Evolutionary conservation across 2,329 filamentous ascomycete species (phyloP), one percentile per base, ranked within the genome.

Genomic region (Talaromyces marneffei): DNA sequence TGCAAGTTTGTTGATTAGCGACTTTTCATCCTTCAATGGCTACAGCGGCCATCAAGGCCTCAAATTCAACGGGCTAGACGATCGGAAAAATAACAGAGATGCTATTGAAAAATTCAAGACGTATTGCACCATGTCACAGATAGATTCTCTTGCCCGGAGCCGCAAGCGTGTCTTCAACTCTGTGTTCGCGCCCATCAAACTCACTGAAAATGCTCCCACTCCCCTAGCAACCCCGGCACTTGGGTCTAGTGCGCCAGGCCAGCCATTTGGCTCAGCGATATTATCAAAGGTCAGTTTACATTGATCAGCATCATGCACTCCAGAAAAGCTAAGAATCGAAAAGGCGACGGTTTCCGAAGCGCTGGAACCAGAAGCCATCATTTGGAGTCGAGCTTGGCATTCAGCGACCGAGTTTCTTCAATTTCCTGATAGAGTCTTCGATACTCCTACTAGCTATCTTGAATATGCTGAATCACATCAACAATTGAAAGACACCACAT

Each of bases 81-180:
- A 20, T 35, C 10, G 2, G 35, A 20, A 8, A 10, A 10, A 6
- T 9, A 23, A 35, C 2, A 52, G 29, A 52, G 12, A 52, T 70
- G 66, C 23, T 35, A 61, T 55, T 56, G 62, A 18, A 33, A 55
- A 48, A 52, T 46, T 37, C 62, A 50, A 25, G 16, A 48, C 61
- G 25, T 25, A 14, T 25, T 35, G 16, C 59, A 68, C 55, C 40
- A 74, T 72, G 70, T 52, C 68, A 23, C 66, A 67, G 23, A 61
- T 59, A 35, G 66, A 20, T 33, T 27, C 71, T 52, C 65, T 70
- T 57, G 66, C 66, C 61, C 61, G 59, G 60, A 64, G 67, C 61
- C 74, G 74, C 64, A 73, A 73, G 67, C 77, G 75, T 65, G 72
- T 79, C 23, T 78, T 79, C 65, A 69, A 69, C 60, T 78, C 77